A percentile compares a stretch with the other conserved stretches of the same genome.
These are phyloP conservation scores for Umbilicus rupestris DNA, from an alignment of 164 flowering plant species.

Conservation along the genomic window DNA sequence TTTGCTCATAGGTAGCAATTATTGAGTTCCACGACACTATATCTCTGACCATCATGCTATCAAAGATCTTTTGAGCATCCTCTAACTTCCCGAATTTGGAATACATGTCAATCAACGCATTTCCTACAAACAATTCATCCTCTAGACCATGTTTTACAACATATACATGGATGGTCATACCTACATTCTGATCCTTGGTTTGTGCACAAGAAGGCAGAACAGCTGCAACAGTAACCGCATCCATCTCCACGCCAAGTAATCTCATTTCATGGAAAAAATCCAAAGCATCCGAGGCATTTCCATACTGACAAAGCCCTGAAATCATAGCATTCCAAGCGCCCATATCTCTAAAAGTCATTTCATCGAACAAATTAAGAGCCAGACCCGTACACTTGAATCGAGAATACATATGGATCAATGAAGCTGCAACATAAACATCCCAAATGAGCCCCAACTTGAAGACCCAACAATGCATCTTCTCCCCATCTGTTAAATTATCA, in stretches of 20 bases:
- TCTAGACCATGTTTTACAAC: slow-evolving; percentile 48
- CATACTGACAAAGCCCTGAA: slow-evolving; percentile 53
- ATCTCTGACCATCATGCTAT: slow-evolving; percentile 42
- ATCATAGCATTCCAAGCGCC: slow-evolving; percentile 70
- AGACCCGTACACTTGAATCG: slow-evolving; percentile 27
- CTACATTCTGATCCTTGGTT: slow-evolving; percentile 22
- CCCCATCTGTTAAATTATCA: slow-evolving; percentile 28
- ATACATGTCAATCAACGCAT: slow-evolving; percentile 65
- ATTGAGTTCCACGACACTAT: slow-evolving; percentile 63
- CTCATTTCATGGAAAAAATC: slow-evolving; percentile 39
- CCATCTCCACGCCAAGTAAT: slow-evolving; percentile 36
- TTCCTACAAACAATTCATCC: slow-evolving; percentile 43
- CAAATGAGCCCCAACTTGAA: slow-evolving; percentile 42
- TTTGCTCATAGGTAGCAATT: slow-evolving; percentile 64
- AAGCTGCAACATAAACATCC: slow-evolving; percentile 63
- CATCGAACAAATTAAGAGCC: slow-evolving; percentile 44
- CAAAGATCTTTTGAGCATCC: slow-evolving; percentile 33
- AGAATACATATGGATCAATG: slow-evolving; percentile 55
- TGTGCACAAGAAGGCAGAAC: slow-evolving; percentile 51
- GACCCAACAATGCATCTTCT: slow-evolving; percentile 41
- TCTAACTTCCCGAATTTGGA: slow-evolving; percentile 35
- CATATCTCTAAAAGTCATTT: slow-evolving; percentile 41
- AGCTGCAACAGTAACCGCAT: slow-evolving; percentile 42
- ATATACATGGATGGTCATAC: slow-evolving; percentile 40
- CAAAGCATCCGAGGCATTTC: slow-evolving; percentile 36